Evolutionary conservation across 768 basidiomycete species (phyloP).

Genomic region (Exsudoporus frostii): DNA sequence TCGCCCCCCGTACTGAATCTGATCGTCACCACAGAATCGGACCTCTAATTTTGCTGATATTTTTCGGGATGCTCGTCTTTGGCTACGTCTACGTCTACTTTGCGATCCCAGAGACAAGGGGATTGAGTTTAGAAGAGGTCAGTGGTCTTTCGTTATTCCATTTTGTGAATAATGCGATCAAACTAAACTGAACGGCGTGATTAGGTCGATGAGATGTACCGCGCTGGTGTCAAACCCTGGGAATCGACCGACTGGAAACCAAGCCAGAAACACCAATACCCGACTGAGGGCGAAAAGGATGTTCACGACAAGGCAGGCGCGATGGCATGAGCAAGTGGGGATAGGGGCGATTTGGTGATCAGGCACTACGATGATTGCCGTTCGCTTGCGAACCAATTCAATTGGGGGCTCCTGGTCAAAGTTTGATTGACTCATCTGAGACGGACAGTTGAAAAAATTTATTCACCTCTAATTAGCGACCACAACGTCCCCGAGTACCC

Average conservation of each 20-base stretch:
- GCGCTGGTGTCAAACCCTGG: constrained; percentile 63
- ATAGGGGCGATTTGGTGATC: too few relatives aligned
- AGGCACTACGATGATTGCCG: too few relatives aligned
- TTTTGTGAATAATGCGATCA: neutral
- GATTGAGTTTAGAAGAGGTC: constrained; percentile 70
- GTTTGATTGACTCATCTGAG: neutral
- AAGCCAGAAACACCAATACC: constrained; percentile 30
- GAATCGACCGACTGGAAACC: constrained; percentile 56
- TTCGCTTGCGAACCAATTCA: neutral
- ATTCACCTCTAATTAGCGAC: neutral
- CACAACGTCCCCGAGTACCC: neutral
- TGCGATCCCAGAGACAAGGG: constrained; percentile 79
- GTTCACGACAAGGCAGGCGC: neutral
- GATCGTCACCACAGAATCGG: constrained; percentile 47
- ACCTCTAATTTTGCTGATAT: constrained; percentile 72
- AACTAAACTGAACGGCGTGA: neutral
- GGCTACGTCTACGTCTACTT: constrained; percentile 76
- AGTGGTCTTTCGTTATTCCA: neutral
- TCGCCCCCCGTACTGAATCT: neutral
- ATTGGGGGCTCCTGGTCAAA: too few relatives aligned
- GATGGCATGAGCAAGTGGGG: neutral
- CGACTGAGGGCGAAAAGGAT: neutral
- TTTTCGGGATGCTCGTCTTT: constrained; percentile 71
- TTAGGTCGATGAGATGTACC: constrained; percentile 75
- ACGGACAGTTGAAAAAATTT: too few relatives aligned